Evolutionary conservation across 495 filamentous ascomycete species (phyloP), one percentile per base, ranked within the genome.

Genomic region (Aspergillus sclerotioniger): DNA sequence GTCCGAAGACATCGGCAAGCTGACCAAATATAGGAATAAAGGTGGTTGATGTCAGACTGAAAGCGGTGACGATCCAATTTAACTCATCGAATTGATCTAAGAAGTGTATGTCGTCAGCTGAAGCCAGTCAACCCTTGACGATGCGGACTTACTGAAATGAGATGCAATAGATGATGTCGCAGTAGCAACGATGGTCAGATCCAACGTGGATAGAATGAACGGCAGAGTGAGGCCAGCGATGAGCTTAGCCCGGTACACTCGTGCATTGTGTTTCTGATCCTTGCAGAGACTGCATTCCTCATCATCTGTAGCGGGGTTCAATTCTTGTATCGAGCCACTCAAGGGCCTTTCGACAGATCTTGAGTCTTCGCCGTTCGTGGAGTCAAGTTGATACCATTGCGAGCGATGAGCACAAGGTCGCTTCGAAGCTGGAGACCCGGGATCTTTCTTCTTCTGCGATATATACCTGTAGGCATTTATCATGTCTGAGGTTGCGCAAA

Each of bases 1-100:
- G 76, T 6, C 84, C 84, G 58, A 83, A 86, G 37, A 86, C 71
- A 58, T 87, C 83, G 44, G 82, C 71, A 32, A 83, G 69, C 60
- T 87, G 84, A 15, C 79, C 82, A 66, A 79, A 85, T 56, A 80
- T 74, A n/a, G 84, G 84, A 6, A 86, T 82, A 63, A 86, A 86
- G 16, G 83, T 75, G 13, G 83, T 77, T 0, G 81, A 77, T n/a
- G 82, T 83, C 5, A 88, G 73, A 57, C 79, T 85, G 67, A 83
- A 87, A 16, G 82, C 71, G 0, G 84, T 81, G 49, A 87, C 76
- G 62, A 87, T 85, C 83, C 84, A 87, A 62, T 84, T 86, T 8
- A 85, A 70, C 58, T 85, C 79, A 16, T 72, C 67, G 31, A 85
- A 68, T 60, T 82, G 65, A 56, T 78, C 82, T 84, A 47, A 20